Evolutionary conservation across 2,329 filamentous ascomycete genomes (phyloP), one percentile per base, ranked within the genome.

Genomic region (Fusarium brevicatenulatum): DNA sequence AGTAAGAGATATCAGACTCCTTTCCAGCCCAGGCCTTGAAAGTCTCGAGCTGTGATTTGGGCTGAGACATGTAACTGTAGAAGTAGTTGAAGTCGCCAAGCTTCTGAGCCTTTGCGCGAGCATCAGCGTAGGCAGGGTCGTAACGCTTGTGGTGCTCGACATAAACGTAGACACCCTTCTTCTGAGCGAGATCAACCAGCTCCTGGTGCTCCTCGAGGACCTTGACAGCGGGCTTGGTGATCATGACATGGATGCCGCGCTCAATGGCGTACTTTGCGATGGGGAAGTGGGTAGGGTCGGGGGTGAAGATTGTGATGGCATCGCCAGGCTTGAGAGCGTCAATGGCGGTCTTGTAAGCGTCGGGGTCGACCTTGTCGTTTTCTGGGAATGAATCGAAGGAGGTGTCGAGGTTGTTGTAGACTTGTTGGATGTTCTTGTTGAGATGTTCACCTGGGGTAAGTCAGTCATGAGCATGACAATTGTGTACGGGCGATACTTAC

Each of bases 1-100:
- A 98, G 86, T 98, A 98, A 15, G 92, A 95, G 78, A 98, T 98
- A 82, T 98, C 95, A 36, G 92, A 95, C 76, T 97, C 95, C 78
- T 92, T 91, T 72, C 95, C 95, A 1, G 95, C 95, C 95, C 95
- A 97, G 7, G 94, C 92, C 83, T 94, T 95, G 90, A 97, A 97
- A 1, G 95, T 97, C 86, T 97, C 93, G 53, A 97, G 89, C 84
- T 97, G 95, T 56, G 88, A 94, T 85, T 97, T 97, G 68, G 92
- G 93, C 86, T 97, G 95, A 55, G 91, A 94, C 95, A 97, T 97
- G 89, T 98, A 98, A 77, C 90, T 92, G 88, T 97, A 98, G 82
- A 97, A 98, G 87, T 98, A 98, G 87, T 97, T 97, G 90, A 98
- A 98, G 84, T 97, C 94, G 73, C 95, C 95, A 12, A 98, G 86